Conservation (phyloP, 192 early-diverging fungal species). For the Umbelopsis sp. region DNA sequence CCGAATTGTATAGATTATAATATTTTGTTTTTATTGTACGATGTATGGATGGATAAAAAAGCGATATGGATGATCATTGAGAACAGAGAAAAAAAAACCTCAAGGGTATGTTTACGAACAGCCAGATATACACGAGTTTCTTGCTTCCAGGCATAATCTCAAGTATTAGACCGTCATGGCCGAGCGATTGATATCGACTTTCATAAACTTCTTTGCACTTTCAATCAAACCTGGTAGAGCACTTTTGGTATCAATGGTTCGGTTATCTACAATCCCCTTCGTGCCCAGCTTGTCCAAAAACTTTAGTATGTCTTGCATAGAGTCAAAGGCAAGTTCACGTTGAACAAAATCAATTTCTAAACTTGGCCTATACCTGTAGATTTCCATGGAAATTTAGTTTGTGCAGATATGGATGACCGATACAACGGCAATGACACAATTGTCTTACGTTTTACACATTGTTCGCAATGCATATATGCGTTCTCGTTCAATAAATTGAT, state of each 20-base stretch:
- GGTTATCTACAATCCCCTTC: constrained; percentile 31
- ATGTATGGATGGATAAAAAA: too few species aligned
- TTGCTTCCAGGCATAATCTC: too few species aligned
- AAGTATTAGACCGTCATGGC: constrained; percentile 1
- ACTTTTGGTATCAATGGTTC: constrained; percentile 59
- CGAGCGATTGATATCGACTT: constrained; percentile 66
- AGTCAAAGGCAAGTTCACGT: constrained; percentile 67
- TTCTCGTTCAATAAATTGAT: constrained; percentile 89
- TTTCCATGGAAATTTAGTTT: background rate
- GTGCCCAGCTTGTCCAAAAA: constrained; percentile 51
- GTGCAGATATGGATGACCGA: constrained; percentile 5
- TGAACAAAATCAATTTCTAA: constrained; percentile 58
- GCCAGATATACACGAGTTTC: too few species aligned
- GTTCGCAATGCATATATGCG: constrained; percentile 74
- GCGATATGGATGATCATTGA: too few species aligned
- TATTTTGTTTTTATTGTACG: too few species aligned
- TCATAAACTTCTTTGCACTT: constrained; percentile 59
- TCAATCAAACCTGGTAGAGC: constrained; percentile 55
- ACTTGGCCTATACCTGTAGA: constrained; percentile 55
- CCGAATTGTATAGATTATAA: too few species aligned
- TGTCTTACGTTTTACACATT: constrained; percentile 76
- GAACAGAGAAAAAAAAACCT: too few species aligned
- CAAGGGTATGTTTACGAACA: too few species aligned
- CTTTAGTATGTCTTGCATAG: constrained; percentile 44
- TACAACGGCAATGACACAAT: background rate